Conservation (phyloP, 306 rosid genomes). For the Trifolium dubium region DNA sequence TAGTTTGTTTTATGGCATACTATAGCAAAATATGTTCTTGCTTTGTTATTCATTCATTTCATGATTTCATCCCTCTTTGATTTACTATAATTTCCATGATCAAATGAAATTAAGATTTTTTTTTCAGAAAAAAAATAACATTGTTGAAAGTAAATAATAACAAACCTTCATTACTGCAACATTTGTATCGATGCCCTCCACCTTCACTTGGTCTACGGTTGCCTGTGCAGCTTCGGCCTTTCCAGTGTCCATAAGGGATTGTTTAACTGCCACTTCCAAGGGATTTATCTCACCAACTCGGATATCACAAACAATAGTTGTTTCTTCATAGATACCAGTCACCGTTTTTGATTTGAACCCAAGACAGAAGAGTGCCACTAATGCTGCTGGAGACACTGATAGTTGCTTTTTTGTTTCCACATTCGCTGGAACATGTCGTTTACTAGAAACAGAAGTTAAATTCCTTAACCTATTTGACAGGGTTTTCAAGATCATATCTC, state of each 20-base stretch:
- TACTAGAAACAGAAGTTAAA: conserved; percentile 50
- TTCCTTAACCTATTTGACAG: conserved; percentile 59
- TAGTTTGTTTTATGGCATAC: conserved; percentile 30
- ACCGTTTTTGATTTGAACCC: conserved; percentile 59
- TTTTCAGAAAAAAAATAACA: conserved; percentile 10
- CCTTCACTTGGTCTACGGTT: conserved; percentile 88
- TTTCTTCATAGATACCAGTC: conserved; percentile 51
- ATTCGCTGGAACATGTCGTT: conserved; percentile 55
- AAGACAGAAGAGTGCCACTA: conserved; percentile 64
- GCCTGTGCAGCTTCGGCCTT: conserved; percentile 93
- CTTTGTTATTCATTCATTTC: neutral
- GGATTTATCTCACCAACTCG: conserved; percentile 81
- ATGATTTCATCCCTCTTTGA: neutral
- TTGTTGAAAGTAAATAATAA: conserved; percentile 40
- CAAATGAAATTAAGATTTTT: conserved; percentile 35
- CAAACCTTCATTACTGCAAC: conserved; percentile 93
- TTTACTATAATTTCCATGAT: conserved; percentile 35
- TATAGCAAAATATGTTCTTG: neutral
- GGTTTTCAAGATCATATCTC: conserved; percentile 85
- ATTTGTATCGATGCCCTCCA: conserved; percentile 96
- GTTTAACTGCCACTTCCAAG: conserved; percentile 74
- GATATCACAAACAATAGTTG: conserved; percentile 56
- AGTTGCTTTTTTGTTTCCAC: conserved; percentile 53
- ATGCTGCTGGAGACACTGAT: conserved; percentile 59
- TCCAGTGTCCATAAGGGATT: conserved; percentile 68